phyloP scores from a whole-genome alignment of 345 rosid species.

The Eucalyptus pauciflora region DNA sequence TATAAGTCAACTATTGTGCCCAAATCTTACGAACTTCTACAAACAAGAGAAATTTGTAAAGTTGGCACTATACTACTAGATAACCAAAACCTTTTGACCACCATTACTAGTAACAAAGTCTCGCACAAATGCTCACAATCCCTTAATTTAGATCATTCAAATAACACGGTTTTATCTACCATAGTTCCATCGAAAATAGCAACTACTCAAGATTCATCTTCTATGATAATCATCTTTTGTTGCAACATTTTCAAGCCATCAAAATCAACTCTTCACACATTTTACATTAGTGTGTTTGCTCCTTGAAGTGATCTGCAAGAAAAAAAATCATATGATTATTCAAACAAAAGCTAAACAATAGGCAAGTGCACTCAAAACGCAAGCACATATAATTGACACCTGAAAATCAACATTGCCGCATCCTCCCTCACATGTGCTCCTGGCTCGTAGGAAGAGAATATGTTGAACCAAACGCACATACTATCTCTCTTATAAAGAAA shows the following conservation, averaged over 20 bases:
- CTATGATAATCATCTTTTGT: background rate
- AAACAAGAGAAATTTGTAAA: too few species aligned
- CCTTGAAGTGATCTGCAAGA: background rate
- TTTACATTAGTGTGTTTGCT: background rate
- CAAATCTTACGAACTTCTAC: background rate
- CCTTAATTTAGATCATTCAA: background rate
- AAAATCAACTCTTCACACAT: background rate
- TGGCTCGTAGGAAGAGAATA: background rate
- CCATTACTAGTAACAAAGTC: background rate
- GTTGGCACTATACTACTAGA: background rate
- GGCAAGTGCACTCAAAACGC: background rate
- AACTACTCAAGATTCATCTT: background rate
- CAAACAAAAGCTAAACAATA: background rate
- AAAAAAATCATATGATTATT: background rate
- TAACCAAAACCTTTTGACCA: too few species aligned
- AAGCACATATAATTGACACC: background rate
- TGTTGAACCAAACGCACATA: background rate
- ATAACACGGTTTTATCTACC: background rate
- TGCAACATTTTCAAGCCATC: background rate
- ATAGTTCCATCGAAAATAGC: background rate
- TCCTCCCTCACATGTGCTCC: background rate
- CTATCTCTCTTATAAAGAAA: background rate
- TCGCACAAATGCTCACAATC: background rate
- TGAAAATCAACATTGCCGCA: background rate
- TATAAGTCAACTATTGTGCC: background rate